A percentile compares a stretch with the other conserved stretches of the same genome.
Conservation (phyloP, 805 yeast species). For the Vanderwaltozyma verrucispora region DNA sequence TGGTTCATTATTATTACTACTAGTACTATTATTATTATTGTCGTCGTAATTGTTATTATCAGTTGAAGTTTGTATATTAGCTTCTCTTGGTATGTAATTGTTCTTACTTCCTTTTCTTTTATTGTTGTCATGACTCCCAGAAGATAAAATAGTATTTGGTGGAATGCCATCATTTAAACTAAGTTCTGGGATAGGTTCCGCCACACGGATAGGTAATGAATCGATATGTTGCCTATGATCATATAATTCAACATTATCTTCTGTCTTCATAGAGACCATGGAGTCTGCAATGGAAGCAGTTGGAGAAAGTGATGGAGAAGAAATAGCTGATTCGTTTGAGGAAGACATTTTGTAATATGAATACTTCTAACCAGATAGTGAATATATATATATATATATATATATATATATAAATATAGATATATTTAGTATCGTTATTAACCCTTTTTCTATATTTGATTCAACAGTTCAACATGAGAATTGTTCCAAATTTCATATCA, state of each 20-base stretch:
- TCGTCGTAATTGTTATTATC: too few species aligned
- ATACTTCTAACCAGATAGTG: too few species aligned
- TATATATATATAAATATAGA: too few species aligned
- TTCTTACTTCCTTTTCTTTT: too few species aligned
- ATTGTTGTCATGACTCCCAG: background rate
- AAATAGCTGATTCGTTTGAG: background rate
- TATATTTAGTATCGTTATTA: too few species aligned
- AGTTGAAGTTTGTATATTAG: too few species aligned
- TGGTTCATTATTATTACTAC: background rate
- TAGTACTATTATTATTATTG: background rate
- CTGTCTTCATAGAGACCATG: constrained; percentile 31
- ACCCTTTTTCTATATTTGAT: too few species aligned
- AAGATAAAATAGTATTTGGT: background rate
- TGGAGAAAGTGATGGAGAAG: constrained; percentile 8
- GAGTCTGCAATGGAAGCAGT: constrained; percentile 22
- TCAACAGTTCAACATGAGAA: too few species aligned
- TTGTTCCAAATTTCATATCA: too few species aligned
- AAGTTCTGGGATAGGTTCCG: background rate
- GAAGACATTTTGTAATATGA: background rate
- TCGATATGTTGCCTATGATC: constrained; percentile 43
- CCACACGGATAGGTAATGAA: constrained; percentile 28
- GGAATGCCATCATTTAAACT: background rate
- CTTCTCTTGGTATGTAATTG: too few species aligned
- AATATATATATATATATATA: too few species aligned
- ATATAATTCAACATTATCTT: constrained; percentile 30